Evolutionary conservation across 2,329 filamentous ascomycete species (phyloP), one percentile per base, ranked within the genome.

Genomic region (Stemphylium vesicarium): DNA sequence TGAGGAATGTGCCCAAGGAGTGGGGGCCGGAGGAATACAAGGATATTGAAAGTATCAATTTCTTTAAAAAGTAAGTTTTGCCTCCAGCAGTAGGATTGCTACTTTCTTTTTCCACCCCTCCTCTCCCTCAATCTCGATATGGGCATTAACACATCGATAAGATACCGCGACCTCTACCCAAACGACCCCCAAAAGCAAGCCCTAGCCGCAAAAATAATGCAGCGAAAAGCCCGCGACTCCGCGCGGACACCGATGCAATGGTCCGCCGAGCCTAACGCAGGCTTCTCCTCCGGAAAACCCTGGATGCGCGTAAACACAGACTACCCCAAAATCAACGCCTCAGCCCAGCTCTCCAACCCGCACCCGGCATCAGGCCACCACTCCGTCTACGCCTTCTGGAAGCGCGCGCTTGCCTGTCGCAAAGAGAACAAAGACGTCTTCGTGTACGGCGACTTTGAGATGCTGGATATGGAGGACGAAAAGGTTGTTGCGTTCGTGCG

Each of bases 221-320:
- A 85, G 54, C 77, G 80, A 56, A 83, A 89, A 50, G 85, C 81
- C n/a, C 79, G 87, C 37, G 88, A 91, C 70, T 85, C 90, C 65
- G 83, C 86, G 9, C 80, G 88, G 13, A 82, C 84, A 4, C 88
- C 88, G 0, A 85, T 91, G 76, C 87, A 90, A 64, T 91, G 88
- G 88, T 79, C 80, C 44, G 75, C 70, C 1, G 73, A 76, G 0
- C 65, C 78, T 0, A 81, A 87, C 59, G 85, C 83, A 0, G 88
- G 88, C 2, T 91, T 91, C 75, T 86, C 85, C 6, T 72, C 76
- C 11, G 79, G 78, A 0, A 78, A 77, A 32, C 84, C 85, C 0
- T 88, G 85, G 85, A 87, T 88, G 84, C 78, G 82, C 13, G 78
- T 85, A 5, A 82, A 85, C 59, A 82, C 84, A 32, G 79, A 84